phyloP scores from a whole-genome alignment of 163 green algal genomes.

The Botryococcus braunii region DNA sequence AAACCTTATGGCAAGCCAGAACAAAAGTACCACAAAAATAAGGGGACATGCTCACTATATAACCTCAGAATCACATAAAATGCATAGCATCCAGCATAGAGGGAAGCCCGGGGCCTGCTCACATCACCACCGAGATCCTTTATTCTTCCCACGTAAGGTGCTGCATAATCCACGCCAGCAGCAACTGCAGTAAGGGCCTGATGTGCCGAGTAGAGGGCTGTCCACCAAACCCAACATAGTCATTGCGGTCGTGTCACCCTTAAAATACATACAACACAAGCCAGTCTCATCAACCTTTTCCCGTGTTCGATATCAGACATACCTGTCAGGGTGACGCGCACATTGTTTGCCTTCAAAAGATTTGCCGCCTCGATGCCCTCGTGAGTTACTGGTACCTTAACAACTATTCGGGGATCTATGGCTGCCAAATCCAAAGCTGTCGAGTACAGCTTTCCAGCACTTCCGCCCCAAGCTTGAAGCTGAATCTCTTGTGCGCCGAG shows the following conservation, averaged over 20 bases:
- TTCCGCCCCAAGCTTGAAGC: constrained; percentile 69
- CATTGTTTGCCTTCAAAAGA: constrained; percentile 39
- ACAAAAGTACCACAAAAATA: no score
- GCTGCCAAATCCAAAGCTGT: constrained; percentile 44
- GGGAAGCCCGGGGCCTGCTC: no score
- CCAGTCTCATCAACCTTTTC: background rate
- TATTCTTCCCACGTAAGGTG: constrained; percentile 80
- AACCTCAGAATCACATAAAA: no score
- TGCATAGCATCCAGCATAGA: no score
- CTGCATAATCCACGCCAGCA: constrained; percentile 67
- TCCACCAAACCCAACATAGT: no score
- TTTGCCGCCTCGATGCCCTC: constrained; percentile 49
- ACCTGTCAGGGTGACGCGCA: constrained; percentile 70
- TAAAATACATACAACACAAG: background rate
- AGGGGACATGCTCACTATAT: no score
- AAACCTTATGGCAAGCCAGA: no score
- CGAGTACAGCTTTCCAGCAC: constrained; percentile 40
- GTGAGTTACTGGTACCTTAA: constrained; percentile 67
- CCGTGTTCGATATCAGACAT: background rate
- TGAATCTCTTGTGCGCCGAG: constrained; percentile 56
- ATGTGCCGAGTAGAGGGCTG: constrained; percentile 48
- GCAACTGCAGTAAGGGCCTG: constrained; percentile 55
- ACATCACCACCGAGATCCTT: constrained; percentile 46
- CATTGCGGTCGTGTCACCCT: no score
- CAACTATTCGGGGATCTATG: constrained; percentile 48